Evolutionary conservation across 352 stramenopile species (phyloP), one percentile per base, ranked within the genome.

Genomic region (Lagenidium giganteum): DNA sequence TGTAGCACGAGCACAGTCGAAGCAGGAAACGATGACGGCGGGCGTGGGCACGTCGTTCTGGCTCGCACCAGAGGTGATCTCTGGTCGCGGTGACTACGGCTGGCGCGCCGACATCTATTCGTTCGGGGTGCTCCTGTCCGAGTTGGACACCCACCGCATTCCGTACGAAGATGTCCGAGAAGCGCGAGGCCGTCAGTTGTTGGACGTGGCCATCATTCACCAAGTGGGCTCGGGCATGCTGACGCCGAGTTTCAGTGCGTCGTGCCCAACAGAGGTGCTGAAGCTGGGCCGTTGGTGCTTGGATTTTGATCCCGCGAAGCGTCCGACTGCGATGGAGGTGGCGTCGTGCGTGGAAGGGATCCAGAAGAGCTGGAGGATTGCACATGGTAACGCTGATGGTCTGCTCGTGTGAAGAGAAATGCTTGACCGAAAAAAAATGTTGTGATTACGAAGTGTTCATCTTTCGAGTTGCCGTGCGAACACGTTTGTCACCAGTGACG

Each of bases 11-110:
- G 61, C 64, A 47, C 54, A 49, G 11, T 72, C 62, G 3, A 57
- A 71, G 24, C 38, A 57, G 9, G 44, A 30, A 7, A 67, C 61
- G n/a, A 70, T 70, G 61, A 70, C 31, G 12, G 22, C 31, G 3
- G 47, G 47, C 36, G 47, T 63, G 3, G 54, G 47, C 20, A 63
- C 54, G 5, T 58, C 33, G 6, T 54, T 54, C 17, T 63, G 54
- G 54, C 57, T 63, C 14, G 54, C 54, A 12, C 54, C 54, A 2
- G 54, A 63, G 27, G 54, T 58, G 44, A 33, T 63, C 1, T 25
- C 18, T 14, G 49, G 42, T n/a, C 44, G 44, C 1, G 31, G 47
- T 11, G 47, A 54, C 34, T 56, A 56, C 22, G 39, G 43, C 35
- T 38, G 51, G 24, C 48, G 48, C 21, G 48, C 48, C 11, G 48